Evolutionary conservation across 176 grass and related monocot species (phyloP).

Genomic region (Elaeis guineensis): DNA sequence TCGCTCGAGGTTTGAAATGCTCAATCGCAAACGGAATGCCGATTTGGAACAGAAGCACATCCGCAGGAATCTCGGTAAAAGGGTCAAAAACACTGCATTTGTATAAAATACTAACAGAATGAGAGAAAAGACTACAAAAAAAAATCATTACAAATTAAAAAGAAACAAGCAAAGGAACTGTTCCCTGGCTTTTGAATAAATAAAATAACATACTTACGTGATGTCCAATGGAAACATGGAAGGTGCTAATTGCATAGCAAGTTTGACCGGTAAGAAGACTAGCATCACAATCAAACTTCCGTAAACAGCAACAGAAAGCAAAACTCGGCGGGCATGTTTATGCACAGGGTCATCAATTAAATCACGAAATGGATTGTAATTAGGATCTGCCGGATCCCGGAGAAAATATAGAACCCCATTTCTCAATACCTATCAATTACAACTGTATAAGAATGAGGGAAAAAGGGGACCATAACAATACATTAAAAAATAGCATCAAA

Average conservation of each 20-base stretch:
- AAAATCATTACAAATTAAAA: neutral
- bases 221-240: conserved; percentile 85
- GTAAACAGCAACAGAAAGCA: conserved; percentile 93
- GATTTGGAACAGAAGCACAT: conserved; percentile 89
- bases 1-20: conserved; percentile 87
- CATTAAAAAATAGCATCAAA: conserved; percentile 9
- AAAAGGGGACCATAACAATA: neutral
- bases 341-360: conserved; percentile 94
- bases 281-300: conserved; percentile 99
- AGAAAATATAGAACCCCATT: conserved; percentile 98
- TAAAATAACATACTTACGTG: conserved; percentile 41
- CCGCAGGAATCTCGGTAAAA: conserved; percentile 88
- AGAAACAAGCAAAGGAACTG: neutral
- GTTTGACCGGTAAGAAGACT: conserved; percentile 95
- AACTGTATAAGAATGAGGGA: no score
- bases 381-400: conserved; percentile 94
- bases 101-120: neutral
- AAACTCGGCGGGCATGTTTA: conserved; percentile 88
- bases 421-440: conserved; percentile 52
- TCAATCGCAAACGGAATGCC: conserved; percentile 98
- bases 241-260: conserved; percentile 74
- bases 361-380: conserved; percentile 96
- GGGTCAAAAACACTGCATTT: conserved; percentile 88
- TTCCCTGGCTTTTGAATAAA: neutral
- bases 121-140: neutral